Base-by-base conservation (phyloP, 371 early-diverging fungal genomes). In the Rhizopus delemar region DNA sequence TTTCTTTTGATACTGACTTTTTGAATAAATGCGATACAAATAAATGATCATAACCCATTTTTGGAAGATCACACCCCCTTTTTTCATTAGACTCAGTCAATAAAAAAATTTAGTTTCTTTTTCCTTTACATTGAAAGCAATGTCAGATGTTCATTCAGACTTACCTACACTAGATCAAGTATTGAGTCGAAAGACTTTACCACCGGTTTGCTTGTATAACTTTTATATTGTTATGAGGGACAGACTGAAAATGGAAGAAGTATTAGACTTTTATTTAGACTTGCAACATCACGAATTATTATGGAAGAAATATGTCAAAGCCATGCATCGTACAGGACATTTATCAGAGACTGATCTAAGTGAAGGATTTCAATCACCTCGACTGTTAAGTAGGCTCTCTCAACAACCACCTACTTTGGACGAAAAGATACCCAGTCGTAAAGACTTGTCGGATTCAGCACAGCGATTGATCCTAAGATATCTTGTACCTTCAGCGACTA, bases 191-290 rank as follows among this genome's bases (percentile, higher is more conserved):
- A 82, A 83, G 65, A 86, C 87, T 2, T 57, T 74, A 11, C 88
- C 88, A 12, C 88, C 88, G 1, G 83, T 88, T 0, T 88, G 86
- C 67, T 62, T 88, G 4, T 88, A 82, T 56, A 86, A 86, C 52
- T 83, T 80, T 54, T 88, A 88, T 57, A 73, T 88, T 32, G 77
- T 81, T 55, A 77, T 88, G 82, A 75, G 87, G 39, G 87, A 88
- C 57, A 63, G 77, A 32, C 73, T 84, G 16, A 78, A 74, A 49
- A 78, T 80, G 58, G 82, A 81, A 49, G 86, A 86, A 63, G 75
- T 86, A 45, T 65, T 88, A 4, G 88, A 88, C 60, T 88, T 88
- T 53, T 88, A 84, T 63, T 59, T 88, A 38, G 88, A 88, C 67
- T 75, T 88, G 49, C 78, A 78, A 22, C 85, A 83, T 36, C 88